phyloP scores from a whole-genome alignment of 306 rosid species.

The Casuarina glauca region DNA sequence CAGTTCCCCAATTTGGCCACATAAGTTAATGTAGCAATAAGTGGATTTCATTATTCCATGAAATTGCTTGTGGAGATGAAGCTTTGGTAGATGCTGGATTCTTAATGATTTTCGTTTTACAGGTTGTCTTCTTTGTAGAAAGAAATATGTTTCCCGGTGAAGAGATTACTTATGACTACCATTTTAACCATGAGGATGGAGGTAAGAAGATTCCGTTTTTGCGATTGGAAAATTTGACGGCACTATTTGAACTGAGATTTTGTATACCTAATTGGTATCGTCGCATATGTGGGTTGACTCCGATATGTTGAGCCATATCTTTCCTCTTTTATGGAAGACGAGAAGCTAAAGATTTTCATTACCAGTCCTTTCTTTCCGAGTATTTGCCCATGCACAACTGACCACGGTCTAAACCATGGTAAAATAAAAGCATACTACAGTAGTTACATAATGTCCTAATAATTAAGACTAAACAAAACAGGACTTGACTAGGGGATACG shows the following conservation, averaged over 20 bases:
- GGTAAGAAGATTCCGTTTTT: constrained; percentile 76
- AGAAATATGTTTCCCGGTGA: constrained; percentile 73
- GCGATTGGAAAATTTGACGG: constrained; percentile 65
- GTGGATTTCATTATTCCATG: background rate
- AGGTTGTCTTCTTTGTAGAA: constrained; percentile 69
- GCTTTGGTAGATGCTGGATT: background rate
- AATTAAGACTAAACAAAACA: too few species aligned
- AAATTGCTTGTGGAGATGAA: background rate
- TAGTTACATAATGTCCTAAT: too few species aligned
- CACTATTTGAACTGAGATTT: constrained; percentile 53
- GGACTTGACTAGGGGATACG: too few species aligned
- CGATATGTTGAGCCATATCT: too few species aligned
- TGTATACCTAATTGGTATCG: background rate
- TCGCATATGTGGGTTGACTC: too few species aligned
- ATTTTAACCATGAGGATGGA: constrained; percentile 70
- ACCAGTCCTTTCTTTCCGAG: too few species aligned
- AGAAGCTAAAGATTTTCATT: too few species aligned
- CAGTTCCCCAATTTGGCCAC: background rate
- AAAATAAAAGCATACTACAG: too few species aligned
- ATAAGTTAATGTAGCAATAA: background rate
- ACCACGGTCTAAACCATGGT: too few species aligned
- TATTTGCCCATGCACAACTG: too few species aligned
- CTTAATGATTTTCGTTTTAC: constrained; percentile 24
- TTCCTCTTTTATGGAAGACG: too few species aligned
- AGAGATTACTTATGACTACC: constrained; percentile 73